phyloP scores from a whole-genome alignment of 805 yeast species.

The Cyberlindnera euphorbiiphila region DNA sequence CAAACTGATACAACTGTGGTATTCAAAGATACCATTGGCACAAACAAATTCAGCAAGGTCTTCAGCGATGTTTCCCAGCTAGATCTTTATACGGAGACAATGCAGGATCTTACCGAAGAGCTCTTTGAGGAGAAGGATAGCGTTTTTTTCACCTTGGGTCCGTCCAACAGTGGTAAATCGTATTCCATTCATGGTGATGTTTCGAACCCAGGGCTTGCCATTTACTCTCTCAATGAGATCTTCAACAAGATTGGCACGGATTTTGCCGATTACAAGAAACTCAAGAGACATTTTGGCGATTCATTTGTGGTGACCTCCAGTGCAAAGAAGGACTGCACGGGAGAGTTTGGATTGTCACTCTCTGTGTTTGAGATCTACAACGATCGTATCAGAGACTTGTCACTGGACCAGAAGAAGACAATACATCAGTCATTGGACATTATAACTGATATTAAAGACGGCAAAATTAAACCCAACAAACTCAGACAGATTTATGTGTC shows the following conservation, averaged over 20 bases:
- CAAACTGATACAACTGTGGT: slow-evolving; percentile 22
- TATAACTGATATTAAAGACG: slow-evolving; percentile 39
- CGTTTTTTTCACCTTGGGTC: slow-evolving; percentile 46
- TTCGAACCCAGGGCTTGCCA: slow-evolving; percentile 36
- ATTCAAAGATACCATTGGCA: slow-evolving; percentile 25
- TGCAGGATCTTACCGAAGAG: slow-evolving; percentile 20
- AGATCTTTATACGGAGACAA: slow-evolving; percentile 33
- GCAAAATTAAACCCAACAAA: slow-evolving; percentile 41
- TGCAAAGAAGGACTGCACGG: slow-evolving; percentile 19
- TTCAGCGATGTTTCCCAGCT: slow-evolving; percentile 32
- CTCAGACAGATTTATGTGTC: slow-evolving; percentile 38
- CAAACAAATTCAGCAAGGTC: slow-evolving; percentile 32
- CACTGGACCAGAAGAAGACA: slow-evolving; percentile 27
- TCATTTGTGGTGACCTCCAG: slow-evolving; percentile 22
- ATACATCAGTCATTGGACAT: slow-evolving; percentile 36
- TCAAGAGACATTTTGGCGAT: slow-evolving; percentile 25
- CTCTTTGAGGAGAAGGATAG: slow-evolving; percentile 36
- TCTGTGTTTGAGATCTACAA: slow-evolving; percentile 52
- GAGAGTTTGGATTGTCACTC: slow-evolving; percentile 38
- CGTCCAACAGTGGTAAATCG: slow-evolving; percentile 50
- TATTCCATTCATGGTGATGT: slow-evolving; percentile 35
- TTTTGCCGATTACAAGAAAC: slow-evolving; percentile 15
- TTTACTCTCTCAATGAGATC: slow-evolving; percentile 32
- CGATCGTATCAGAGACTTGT: slow-evolving; percentile 40
- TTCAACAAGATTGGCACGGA: slow-evolving; percentile 28